Evolutionary conservation across 2,329 filamentous ascomycete species (phyloP).

Genomic region (Elsinoe ampelina): DNA sequence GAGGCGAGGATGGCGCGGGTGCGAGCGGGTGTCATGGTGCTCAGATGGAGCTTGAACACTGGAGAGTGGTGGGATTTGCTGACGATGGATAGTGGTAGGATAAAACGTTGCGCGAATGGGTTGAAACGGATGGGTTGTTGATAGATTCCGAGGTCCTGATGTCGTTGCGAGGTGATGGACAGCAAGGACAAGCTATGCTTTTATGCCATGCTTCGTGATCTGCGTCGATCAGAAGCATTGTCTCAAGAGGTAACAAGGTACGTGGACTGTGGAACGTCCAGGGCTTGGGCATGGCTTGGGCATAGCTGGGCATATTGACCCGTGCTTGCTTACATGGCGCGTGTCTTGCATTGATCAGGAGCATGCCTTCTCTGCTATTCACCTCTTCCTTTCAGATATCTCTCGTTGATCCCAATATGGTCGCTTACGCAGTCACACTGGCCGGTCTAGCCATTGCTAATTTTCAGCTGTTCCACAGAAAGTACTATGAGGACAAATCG

Average conservation of each 20-base stretch:
- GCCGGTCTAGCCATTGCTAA: slow-evolving; percentile 19
- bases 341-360: background rate
- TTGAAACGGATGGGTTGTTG: no score
- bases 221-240: background rate
- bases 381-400: background rate
- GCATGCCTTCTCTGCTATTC: no score
- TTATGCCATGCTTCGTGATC: background rate
- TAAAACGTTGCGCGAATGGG: no score
- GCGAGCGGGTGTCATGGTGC: background rate
- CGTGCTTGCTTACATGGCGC: slow-evolving; percentile 1
- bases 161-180: background rate
- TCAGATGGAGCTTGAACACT: no score
- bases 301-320: background rate
- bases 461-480: slow-evolving; percentile 17
- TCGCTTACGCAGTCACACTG: slow-evolving; percentile 21
- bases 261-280: background rate
- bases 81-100: no score
- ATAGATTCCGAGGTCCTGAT: background rate
- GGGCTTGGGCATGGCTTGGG: background rate
- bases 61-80: background rate
- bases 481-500: background rate
- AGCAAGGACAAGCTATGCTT: background rate
- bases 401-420: no score
- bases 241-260: background rate
- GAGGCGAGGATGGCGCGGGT: slow-evolving; percentile 5